These are phyloP conservation scores for Ophioceras dolichostomum DNA, from an alignment of 2,329 filamentous ascomycete genomes.

Conservation along the genomic window DNA sequence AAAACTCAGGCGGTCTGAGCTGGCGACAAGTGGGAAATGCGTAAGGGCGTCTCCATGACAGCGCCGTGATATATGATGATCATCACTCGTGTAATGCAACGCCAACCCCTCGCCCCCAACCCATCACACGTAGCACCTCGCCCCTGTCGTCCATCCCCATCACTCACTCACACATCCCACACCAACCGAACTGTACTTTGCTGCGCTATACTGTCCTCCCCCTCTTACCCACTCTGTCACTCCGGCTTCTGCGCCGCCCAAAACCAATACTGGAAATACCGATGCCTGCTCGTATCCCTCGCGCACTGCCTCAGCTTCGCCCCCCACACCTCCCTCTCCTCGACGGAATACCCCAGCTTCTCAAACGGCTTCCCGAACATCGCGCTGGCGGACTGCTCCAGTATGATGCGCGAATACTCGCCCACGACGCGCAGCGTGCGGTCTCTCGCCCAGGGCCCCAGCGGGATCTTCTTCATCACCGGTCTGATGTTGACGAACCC, in stretches of 20 bases:
- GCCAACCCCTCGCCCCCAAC: no score
- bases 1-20: no score
- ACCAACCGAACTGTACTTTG: no score
- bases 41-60: no score
- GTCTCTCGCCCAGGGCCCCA: conserved; percentile 32
- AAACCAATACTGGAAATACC: conserved; percentile 5
- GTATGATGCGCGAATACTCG: conserved; percentile 12
- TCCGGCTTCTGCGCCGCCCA: conserved; percentile 9
- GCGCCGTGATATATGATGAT: no score
- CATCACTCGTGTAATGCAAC: no score
- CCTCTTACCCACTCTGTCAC: no score
- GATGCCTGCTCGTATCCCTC: conserved; percentile 2
- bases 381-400: not conserved
- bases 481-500: conserved; percentile 27
- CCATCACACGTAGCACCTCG: no score
- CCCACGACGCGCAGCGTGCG: conserved; percentile 25
- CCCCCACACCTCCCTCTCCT: conserved; percentile 42
- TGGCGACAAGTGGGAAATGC: no score
- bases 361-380: conserved; percentile 8
- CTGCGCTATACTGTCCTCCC: no score
- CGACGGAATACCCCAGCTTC: conserved; percentile 39
- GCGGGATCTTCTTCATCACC: conserved; percentile 27
- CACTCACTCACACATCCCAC: no score
- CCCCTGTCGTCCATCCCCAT: no score
- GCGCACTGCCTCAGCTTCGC: conserved; percentile 9